phyloP scores from a whole-genome alignment of 495 filamentous ascomycete genomes.

The Penicillium canescens region DNA sequence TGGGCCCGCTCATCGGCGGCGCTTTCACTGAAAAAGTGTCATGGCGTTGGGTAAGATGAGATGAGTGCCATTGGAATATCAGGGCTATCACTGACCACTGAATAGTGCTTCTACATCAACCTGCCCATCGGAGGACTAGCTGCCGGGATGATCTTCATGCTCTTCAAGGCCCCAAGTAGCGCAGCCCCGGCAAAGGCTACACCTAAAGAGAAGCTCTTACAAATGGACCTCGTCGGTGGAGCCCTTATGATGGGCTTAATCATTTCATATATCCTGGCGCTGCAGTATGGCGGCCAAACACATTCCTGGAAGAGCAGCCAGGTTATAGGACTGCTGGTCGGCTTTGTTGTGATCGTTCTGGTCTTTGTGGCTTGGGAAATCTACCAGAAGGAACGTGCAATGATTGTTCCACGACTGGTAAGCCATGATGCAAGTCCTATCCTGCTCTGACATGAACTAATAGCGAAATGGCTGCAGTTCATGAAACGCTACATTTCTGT shows the following conservation, averaged over 20 bases:
- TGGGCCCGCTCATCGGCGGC: constrained; percentile 49
- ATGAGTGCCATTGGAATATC: not conserved
- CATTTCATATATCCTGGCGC: constrained; percentile 58
- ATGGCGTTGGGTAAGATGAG: constrained; percentile 57
- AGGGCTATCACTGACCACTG: not conserved
- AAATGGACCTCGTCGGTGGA: constrained; percentile 49
- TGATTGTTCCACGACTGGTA: constrained; percentile 38
- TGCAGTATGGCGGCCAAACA: constrained; percentile 62
- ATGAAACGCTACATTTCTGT: constrained; percentile 41
- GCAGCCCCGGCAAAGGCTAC: constrained; percentile 14
- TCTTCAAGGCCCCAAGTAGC: constrained; percentile 16
- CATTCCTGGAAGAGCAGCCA: constrained; percentile 50
- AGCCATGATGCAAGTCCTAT: not conserved
- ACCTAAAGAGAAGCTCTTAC: constrained; percentile 30
- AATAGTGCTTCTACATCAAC: constrained; percentile 73
- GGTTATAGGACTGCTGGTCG: constrained; percentile 49
- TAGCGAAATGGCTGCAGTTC: constrained; percentile 10
- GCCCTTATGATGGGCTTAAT: constrained; percentile 53
- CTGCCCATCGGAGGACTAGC: constrained; percentile 28
- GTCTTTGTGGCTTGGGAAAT: constrained; percentile 30
- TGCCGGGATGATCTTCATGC: constrained; percentile 18
- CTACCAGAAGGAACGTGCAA: constrained; percentile 34
- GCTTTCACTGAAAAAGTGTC: constrained; percentile 52
- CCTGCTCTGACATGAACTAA: not conserved
- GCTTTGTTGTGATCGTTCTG: constrained; percentile 26